Conservation (phyloP, 2,329 filamentous ascomycete species). For the Colletotrichum incanum region DNA sequence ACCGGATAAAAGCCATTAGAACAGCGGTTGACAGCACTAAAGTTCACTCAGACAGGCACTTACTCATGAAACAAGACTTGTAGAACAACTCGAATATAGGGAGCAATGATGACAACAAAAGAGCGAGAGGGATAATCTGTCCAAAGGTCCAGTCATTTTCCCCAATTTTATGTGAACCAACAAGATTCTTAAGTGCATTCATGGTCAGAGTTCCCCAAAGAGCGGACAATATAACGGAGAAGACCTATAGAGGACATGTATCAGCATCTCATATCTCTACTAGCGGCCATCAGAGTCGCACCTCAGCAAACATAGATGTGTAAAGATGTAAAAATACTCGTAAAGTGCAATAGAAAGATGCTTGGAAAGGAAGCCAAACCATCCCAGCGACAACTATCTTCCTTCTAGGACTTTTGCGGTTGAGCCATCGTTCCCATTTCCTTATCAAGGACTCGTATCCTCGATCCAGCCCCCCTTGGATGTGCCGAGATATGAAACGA, state of each 20-base stretch:
- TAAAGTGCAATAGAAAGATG: neutral
- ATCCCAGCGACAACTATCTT: neutral
- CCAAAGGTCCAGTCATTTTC: slow-evolving; percentile 23
- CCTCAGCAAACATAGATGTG: slow-evolving; percentile 19
- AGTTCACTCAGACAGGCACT: too few relatives aligned
- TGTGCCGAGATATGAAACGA: neutral
- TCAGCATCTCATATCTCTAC: neutral
- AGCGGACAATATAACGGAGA: neutral
- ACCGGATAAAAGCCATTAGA: too few relatives aligned
- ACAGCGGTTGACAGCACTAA: too few relatives aligned
- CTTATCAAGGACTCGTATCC: neutral
- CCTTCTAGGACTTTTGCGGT: neutral
- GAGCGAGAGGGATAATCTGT: slow-evolving; percentile 13
- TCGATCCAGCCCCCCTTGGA: neutral
- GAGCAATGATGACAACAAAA: neutral
- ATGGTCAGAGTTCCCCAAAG: slow-evolving; percentile 8
- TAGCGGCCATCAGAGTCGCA: neutral
- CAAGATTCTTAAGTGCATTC: neutral
- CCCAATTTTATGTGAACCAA: fast-evolving
- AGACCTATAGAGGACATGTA: neutral
- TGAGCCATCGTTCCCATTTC: neutral
- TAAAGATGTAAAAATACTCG: neutral
- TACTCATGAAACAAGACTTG: neutral
- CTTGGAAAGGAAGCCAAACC: neutral
- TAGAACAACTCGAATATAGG: neutral